Percentiles rank a stretch among this genome's conserved stretches.
phyloP scores from a whole-genome alignment of 805 yeast species.

The Sungouiozyma intestinalis region DNA sequence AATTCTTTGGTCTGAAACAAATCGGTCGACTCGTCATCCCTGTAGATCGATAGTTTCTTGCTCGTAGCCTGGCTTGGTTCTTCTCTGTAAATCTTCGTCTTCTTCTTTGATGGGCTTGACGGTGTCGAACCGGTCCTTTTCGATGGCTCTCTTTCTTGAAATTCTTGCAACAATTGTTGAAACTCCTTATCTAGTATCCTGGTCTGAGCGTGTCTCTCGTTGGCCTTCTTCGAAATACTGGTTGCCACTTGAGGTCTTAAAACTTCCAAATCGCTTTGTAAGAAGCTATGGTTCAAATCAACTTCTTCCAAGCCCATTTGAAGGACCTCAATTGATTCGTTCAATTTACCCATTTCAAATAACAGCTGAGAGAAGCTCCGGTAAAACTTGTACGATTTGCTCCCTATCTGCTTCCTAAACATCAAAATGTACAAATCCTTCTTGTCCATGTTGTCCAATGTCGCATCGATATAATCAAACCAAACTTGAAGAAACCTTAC shows the following conservation, averaged over 20 bases:
- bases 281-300: constrained; percentile 48
- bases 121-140: not conserved
- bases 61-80: not conserved
- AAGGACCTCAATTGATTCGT: constrained; percentile 16
- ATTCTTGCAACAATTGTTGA: not conserved
- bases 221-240: not conserved
- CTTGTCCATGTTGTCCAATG: constrained; percentile 49
- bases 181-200: not conserved
- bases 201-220: not conserved
- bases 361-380: constrained; percentile 57
- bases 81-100: not conserved
- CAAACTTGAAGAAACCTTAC: constrained; percentile 69
- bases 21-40: not conserved
- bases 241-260: constrained; percentile 2
- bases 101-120: not conserved
- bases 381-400: constrained; percentile 53
- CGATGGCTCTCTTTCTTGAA: not conserved
- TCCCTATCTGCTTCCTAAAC: constrained; percentile 63
- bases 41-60: not conserved
- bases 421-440: constrained; percentile 62
- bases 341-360: constrained; percentile 9
- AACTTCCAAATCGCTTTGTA: constrained; percentile 13
- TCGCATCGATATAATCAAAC: constrained; percentile 55
- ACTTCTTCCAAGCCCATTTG: constrained; percentile 30
- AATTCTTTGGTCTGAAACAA: not conserved